Evolutionary conservation across 129 eudicot genomes (phyloP).

Genomic region (Deinandra increscens): DNA sequence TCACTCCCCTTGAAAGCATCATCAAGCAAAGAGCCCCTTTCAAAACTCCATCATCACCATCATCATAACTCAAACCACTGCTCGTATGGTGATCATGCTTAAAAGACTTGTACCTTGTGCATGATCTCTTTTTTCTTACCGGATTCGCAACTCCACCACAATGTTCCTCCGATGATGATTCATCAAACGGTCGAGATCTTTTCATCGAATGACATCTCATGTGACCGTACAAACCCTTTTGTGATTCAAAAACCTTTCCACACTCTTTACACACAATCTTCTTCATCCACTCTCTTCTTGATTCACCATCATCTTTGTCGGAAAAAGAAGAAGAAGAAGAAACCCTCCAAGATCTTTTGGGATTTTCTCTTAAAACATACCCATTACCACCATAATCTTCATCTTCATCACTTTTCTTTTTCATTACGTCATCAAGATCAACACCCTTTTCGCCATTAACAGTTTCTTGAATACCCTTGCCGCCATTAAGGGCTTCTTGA

Average conservation of each 20-base stretch:
- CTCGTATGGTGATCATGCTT: conserved; percentile 15
- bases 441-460: background rate
- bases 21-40: conserved; percentile 61
- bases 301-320: conserved; percentile 26
- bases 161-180: conserved; percentile 28
- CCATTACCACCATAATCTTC: conserved; percentile 29
- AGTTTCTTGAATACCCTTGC: conserved; percentile 27
- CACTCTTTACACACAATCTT: conserved; percentile 48
- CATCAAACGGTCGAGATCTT: conserved; percentile 33
- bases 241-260: conserved; percentile 64
- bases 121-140: conserved; percentile 57
- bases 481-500: background rate
- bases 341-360: conserved; percentile 70
- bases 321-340: too few species aligned
- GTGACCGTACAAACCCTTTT: conserved; percentile 82
- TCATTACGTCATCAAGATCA: conserved; percentile 15
- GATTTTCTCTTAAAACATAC: conserved; percentile 59
- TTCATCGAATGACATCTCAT: conserved; percentile 65
- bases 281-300: conserved; percentile 31
- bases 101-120: conserved; percentile 52
- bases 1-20: conserved; percentile 66
- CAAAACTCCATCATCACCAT: conserved; percentile 33
- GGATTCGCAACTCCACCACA: conserved; percentile 35
- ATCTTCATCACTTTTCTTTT: conserved; percentile 30
- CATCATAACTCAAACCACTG: conserved; percentile 22